Evolutionary conservation across 2,329 filamentous ascomycete genomes (phyloP).

Genomic region (Aspergillus calidoustus): DNA sequence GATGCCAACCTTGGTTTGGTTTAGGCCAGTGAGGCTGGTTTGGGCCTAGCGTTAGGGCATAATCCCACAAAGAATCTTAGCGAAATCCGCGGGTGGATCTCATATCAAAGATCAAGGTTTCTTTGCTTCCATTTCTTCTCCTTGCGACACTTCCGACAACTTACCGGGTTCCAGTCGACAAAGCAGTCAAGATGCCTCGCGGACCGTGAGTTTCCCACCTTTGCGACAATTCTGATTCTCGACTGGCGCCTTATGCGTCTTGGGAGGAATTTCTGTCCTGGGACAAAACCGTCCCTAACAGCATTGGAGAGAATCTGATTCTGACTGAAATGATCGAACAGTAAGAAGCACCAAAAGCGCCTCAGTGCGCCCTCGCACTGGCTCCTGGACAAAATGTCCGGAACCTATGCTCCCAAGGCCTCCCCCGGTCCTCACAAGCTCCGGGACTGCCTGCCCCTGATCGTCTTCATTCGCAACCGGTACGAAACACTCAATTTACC

Average conservation of each 20-base stretch:
- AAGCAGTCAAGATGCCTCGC: slow-evolving; percentile 57
- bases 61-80: slow-evolving; percentile 35
- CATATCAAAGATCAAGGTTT: slow-evolving; percentile 26
- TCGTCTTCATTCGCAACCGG: slow-evolving; percentile 92
- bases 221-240: neutral
- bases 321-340: slow-evolving; percentile 50
- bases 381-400: slow-evolving; percentile 99
- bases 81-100: slow-evolving; percentile 33
- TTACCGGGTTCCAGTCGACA: slow-evolving; percentile 44
- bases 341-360: slow-evolving; percentile 99
- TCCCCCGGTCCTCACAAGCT: slow-evolving; percentile 96
- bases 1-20: neutral
- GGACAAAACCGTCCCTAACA: neutral
- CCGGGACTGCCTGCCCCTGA: slow-evolving; percentile 96
- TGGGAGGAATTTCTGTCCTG: neutral
- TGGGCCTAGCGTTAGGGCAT: slow-evolving; percentile 37
- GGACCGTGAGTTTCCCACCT: slow-evolving; percentile 58
- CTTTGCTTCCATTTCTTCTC: slow-evolving; percentile 28
- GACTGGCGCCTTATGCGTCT: neutral
- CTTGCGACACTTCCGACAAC: slow-evolving; percentile 44
- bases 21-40: slow-evolving; percentile 19
- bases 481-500: slow-evolving; percentile 35
- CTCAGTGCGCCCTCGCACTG: slow-evolving; percentile 98
- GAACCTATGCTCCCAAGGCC: slow-evolving; percentile 73
- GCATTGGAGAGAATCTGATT: slow-evolving; percentile 15